Evolutionary conservation across 495 filamentous ascomycete species (phyloP).

Genomic region (Aspergillus sclerotiicarbonarius): DNA sequence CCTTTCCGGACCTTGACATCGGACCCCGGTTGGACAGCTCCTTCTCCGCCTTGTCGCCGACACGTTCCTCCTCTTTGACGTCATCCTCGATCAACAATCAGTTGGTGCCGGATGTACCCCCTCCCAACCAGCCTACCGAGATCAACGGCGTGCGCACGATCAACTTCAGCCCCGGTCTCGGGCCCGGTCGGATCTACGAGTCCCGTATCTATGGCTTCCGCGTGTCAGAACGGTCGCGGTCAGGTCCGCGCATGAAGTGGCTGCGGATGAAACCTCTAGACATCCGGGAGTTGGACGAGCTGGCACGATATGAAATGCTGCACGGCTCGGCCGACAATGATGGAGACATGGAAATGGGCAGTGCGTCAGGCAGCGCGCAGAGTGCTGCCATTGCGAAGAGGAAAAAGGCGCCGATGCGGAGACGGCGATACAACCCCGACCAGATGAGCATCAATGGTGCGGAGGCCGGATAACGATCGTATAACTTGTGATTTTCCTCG

Average conservation of each 20-base stretch:
- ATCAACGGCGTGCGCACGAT: slow-evolving; percentile 82
- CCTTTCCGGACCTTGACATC: slow-evolving; percentile 92
- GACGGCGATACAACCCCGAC: slow-evolving; percentile 39
- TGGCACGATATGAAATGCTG: slow-evolving; percentile 45
- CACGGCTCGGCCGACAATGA: slow-evolving; percentile 47
- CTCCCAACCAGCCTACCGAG: slow-evolving; percentile 50
- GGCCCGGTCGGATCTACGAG: slow-evolving; percentile 81
- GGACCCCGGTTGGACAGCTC: slow-evolving; percentile 30
- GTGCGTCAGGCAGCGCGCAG: slow-evolving; percentile 24
- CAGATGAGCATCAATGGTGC: slow-evolving; percentile 40
- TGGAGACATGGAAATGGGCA: slow-evolving; percentile 43
- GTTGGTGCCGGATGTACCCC: slow-evolving; percentile 26
- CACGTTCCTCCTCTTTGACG: slow-evolving; percentile 37
- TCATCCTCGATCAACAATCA: slow-evolving; percentile 29
- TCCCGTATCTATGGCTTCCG: slow-evolving; percentile 95
- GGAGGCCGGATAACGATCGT: slow-evolving; percentile 23
- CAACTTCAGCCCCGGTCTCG: slow-evolving; percentile 87
- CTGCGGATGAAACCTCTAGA: slow-evolving; percentile 79
- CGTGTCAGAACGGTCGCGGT: slow-evolving; percentile 80
- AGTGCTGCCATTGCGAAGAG: slow-evolving; percentile 41
- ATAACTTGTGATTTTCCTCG: background rate
- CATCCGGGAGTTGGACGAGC: slow-evolving; percentile 80
- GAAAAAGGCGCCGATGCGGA: slow-evolving; percentile 53
- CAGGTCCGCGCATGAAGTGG: slow-evolving; percentile 96
- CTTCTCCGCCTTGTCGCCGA: slow-evolving; percentile 20